Evolutionary conservation across 2,329 filamentous ascomycete genomes (phyloP).

Genomic region (Coniella vitis): DNA sequence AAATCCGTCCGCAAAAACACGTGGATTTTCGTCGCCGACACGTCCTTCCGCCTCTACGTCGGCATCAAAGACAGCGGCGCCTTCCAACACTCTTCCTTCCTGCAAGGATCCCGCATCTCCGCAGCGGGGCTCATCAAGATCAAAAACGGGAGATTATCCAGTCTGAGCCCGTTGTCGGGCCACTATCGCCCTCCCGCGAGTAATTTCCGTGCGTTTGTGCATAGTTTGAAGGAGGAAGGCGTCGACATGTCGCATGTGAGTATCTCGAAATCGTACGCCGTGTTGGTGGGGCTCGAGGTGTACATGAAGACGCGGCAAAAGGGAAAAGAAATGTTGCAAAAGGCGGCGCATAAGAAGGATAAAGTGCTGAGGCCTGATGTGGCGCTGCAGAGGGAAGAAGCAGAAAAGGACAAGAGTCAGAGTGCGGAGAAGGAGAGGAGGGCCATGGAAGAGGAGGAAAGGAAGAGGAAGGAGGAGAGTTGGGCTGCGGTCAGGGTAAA

Average conservation of each 20-base stretch:
- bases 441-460: conserved; percentile 30
- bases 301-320: conserved; percentile 65
- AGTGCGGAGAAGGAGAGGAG: conserved; percentile 46
- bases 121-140: conserved; percentile 82
- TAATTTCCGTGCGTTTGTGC: conserved; percentile 78
- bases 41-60: conserved; percentile 76
- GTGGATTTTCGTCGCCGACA: conserved; percentile 92
- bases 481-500: conserved; percentile 27
- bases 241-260: conserved; percentile 75
- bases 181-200: conserved; percentile 80
- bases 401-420: conserved; percentile 53
- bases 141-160: conserved; percentile 69
- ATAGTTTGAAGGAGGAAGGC: conserved; percentile 61
- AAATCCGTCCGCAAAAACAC: conserved; percentile 79
- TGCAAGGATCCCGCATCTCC: conserved; percentile 74
- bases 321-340: conserved; percentile 49
- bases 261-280: conserved; percentile 74
- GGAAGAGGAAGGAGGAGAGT: conserved; percentile 25
- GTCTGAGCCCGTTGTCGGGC: conserved; percentile 64
- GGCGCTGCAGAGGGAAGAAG: conserved; percentile 49
- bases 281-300: conserved; percentile 74
- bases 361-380: conserved; percentile 57
- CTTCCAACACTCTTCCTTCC: conserved; percentile 87
- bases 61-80: conserved; percentile 84
- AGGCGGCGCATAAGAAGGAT: conserved; percentile 46